These are phyloP conservation scores for Hypericum androsaemum DNA, from an alignment of 345 rosid species.

Conservation along the genomic window DNA sequence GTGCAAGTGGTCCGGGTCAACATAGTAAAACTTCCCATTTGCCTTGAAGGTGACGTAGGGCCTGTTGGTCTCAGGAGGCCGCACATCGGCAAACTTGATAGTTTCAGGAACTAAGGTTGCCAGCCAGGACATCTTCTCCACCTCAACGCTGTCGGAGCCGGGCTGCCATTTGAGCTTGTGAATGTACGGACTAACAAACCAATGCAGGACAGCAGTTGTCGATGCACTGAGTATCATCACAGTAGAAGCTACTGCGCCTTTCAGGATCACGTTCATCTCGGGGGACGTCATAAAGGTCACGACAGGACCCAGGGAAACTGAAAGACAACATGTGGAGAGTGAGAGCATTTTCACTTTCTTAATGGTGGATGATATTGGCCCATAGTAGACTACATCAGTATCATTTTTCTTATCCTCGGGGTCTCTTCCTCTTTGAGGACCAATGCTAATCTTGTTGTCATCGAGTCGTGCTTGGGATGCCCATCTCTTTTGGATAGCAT, in stretches of 20 bases:
- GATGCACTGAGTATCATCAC: slow-evolving; percentile 81
- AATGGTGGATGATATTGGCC: slow-evolving; percentile 78
- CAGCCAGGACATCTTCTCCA: slow-evolving; percentile 92
- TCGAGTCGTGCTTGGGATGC: slow-evolving; percentile 48
- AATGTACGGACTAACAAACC: slow-evolving; percentile 89
- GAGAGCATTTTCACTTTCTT: slow-evolving; percentile 91
- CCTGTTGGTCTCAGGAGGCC: slow-evolving; percentile 61
- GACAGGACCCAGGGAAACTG: slow-evolving; percentile 82
- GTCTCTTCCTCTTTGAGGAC: slow-evolving; percentile 36
- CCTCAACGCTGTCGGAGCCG: slow-evolving; percentile 78
- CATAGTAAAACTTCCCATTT: slow-evolving; percentile 55
- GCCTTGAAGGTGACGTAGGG: slow-evolving; percentile 88
- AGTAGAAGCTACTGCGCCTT: slow-evolving; percentile 80
- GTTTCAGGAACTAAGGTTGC: slow-evolving; percentile 52
- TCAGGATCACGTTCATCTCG: slow-evolving; percentile 65
- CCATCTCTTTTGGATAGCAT: slow-evolving; percentile 38
- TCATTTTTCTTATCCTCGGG: slow-evolving; percentile 37
- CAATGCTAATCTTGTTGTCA: slow-evolving; percentile 65
- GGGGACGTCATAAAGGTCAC: slow-evolving; percentile 91
- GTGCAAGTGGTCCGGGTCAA: slow-evolving; percentile 69
- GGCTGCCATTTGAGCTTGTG: slow-evolving; percentile 95
- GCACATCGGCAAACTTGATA: slow-evolving; percentile 70
- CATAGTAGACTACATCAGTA: slow-evolving; percentile 46
- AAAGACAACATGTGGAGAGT: slow-evolving; percentile 93
- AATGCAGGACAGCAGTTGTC: slow-evolving; percentile 69